Evolutionary conservation across 1,139 yeast species (phyloP), one percentile per base, ranked within the genome.

Genomic region (Zygoascus hellenicus): DNA sequence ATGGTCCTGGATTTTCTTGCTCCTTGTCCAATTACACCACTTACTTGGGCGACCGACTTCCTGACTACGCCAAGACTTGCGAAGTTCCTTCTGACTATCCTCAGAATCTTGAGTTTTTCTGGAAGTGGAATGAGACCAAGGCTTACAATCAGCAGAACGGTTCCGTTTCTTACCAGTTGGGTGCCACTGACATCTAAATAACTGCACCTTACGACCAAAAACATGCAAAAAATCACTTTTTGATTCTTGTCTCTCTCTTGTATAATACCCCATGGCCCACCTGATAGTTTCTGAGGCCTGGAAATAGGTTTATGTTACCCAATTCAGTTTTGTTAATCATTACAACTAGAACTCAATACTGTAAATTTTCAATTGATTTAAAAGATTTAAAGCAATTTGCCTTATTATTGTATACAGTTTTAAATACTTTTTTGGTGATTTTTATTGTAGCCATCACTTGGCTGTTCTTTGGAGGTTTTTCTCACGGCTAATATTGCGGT

Each of bases 1-100:
- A 59, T 39, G 87, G 87, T 1, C 86, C 86, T 10, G 85, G 84
- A 0, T 80, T 76, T 59, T 72, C 81, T 6, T 78, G 84, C 65
- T 64, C 70, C 40, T 59, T 77, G 39, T 60, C 65, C 3, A 71
- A 72, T 38, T 81, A 64, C 53, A 57, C 59, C 47, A 40, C 47
- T 17, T 46, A 47, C 13, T 49, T 64, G 10, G 49, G 48, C 39
- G 41, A 37, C 19, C 47, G 45, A 5, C 43, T 55, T 6, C 48
- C 43, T 13, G 54, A 54, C 48, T 61, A 47, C 50, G 49, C 38
- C 30, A 42, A 48, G 9, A 52, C 46, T 16, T 65, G 69, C 50
- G 45, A 59, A 41, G 52, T 55, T 22, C 59, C 63, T 4, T 48
- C 49, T 14, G 47, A 51, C 9, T 55, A 53, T 30, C 65, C 68